phyloP scores from a whole-genome alignment of 768 basidiomycete genomes.

The Pisolithus tinctorius region DNA sequence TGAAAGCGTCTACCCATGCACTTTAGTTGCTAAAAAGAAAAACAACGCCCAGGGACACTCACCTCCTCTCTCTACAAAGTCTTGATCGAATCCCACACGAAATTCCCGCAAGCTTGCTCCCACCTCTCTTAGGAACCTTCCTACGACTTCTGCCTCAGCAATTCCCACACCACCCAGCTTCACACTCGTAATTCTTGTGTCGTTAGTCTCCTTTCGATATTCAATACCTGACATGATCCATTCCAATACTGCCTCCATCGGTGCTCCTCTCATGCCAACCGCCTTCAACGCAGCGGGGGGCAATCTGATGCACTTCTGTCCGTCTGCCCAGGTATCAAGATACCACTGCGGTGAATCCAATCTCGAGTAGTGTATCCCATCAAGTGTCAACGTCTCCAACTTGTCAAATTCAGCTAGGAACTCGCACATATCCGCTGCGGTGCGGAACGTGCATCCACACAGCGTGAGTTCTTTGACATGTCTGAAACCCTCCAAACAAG shows the following conservation, averaged over 20 bases:
- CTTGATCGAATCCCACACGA: slow-evolving; percentile 23
- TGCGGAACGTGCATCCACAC: slow-evolving; percentile 20
- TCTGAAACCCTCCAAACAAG: slow-evolving; percentile 21
- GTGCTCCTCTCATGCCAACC: slow-evolving; percentile 20
- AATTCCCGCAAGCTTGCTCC: slow-evolving; percentile 20
- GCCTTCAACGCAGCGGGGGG: slow-evolving; percentile 18
- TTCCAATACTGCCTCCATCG: slow-evolving; percentile 19
- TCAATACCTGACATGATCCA: slow-evolving; percentile 21
- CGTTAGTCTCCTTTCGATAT: slow-evolving; percentile 7
- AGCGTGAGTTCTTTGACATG: slow-evolving; percentile 13
- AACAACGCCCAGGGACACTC: slow-evolving; percentile 2
- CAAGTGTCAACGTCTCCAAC: slow-evolving; percentile 22
- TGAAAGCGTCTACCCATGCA: slow-evolving; percentile 14
- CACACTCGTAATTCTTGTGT: slow-evolving; percentile 13
- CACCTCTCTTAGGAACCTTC: slow-evolving; percentile 18
- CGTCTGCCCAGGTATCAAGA: slow-evolving; percentile 5
- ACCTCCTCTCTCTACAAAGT: slow-evolving; percentile 26
- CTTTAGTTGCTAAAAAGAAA: slow-evolving; percentile 6
- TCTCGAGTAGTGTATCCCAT: slow-evolving; percentile 22
- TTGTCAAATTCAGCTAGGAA: slow-evolving; percentile 22
- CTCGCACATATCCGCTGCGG: slow-evolving; percentile 20
- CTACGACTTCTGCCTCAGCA: slow-evolving; percentile 19
- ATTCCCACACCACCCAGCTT: slow-evolving; percentile 23
- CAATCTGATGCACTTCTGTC: slow-evolving; percentile 4
- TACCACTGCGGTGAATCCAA: slow-evolving; percentile 9